Evolutionary conservation across 768 basidiomycete genomes (phyloP).

Genomic region (Psilocybe azurescens): DNA sequence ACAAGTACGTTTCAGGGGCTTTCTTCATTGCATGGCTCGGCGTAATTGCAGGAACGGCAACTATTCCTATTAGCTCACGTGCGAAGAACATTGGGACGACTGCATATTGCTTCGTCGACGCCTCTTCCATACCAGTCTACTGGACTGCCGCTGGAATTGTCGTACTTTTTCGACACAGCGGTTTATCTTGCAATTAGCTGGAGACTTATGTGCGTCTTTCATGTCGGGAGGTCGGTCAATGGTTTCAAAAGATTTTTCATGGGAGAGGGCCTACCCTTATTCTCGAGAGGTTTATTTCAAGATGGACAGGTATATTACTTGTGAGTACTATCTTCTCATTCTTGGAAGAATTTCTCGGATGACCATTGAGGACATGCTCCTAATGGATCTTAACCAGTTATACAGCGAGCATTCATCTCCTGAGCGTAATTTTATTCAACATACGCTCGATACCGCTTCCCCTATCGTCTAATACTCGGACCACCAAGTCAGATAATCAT

Average conservation of each 20-base stretch:
- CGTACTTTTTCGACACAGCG: slow-evolving; percentile 29
- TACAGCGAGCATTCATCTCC: slow-evolving; percentile 16
- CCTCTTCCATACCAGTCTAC: slow-evolving; percentile 11
- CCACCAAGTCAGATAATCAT: slow-evolving; percentile 18
- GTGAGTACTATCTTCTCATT: slow-evolving; percentile 30
- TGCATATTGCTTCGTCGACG: slow-evolving; percentile 16
- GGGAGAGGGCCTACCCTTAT: slow-evolving; percentile 26
- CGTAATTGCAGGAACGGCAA: slow-evolving; percentile 1
- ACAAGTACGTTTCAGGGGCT: slow-evolving; percentile 6
- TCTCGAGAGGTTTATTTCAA: slow-evolving; percentile 29
- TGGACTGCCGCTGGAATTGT: slow-evolving; percentile 22
- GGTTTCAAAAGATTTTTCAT: slow-evolving; percentile 17
- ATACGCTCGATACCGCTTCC: slow-evolving; percentile 14
- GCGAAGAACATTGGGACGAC: slow-evolving; percentile 13
- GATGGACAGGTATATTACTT: slow-evolving; percentile 38
- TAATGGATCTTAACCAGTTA: neutral
- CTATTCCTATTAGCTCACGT: neutral
- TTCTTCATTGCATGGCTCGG: slow-evolving; percentile 18
- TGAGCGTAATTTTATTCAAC: slow-evolving; percentile 13
- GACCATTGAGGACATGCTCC: neutral
- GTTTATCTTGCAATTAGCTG: slow-evolving; percentile 38
- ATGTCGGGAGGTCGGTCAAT: neutral
- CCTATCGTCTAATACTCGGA: slow-evolving; percentile 15
- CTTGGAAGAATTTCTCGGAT: no score
- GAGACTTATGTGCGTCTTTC: slow-evolving; percentile 22